Percentiles rank a stretch among this genome's conserved stretches.
Evolutionary conservation across 2,329 filamentous ascomycete species (phyloP).

Genomic region (Thelonectria discophora): DNA sequence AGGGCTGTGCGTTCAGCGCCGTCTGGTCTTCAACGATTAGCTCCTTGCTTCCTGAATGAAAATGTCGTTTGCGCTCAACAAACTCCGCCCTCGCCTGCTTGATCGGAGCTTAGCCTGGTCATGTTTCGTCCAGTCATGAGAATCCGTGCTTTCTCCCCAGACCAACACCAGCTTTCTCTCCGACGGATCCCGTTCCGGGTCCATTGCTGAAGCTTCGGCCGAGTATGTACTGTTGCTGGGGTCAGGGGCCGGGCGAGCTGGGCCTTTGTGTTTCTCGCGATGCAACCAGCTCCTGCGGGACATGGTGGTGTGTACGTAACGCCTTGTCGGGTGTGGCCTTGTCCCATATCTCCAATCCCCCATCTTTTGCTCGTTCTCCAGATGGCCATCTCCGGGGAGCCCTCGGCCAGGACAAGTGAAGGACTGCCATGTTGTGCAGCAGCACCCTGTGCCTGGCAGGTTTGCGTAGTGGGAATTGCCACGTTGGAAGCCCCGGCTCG

Average conservation of each 20-base stretch:
- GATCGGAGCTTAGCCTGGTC: conserved; percentile 12
- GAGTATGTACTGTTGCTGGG: background rate
- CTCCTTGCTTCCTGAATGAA: conserved; percentile 7
- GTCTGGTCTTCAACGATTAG: background rate
- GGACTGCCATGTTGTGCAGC: background rate
- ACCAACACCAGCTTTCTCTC: background rate
- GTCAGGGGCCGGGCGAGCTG: conserved; percentile 3
- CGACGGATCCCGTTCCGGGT: conserved; percentile 7
- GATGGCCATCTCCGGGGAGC: background rate
- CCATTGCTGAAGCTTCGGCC: background rate
- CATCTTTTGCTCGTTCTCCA: background rate
- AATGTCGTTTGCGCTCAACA: conserved; percentile 5
- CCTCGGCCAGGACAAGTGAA: background rate
- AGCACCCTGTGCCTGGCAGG: background rate
- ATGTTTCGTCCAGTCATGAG: conserved; percentile 8
- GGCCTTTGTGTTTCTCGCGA: background rate
- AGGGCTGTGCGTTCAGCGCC: background rate
- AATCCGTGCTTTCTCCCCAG: background rate
- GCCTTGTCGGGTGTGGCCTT: background rate
- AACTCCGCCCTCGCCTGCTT: conserved; percentile 6
- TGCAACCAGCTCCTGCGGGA: conserved; percentile 8
- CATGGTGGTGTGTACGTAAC: background rate
- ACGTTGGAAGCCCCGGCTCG: conserved; percentile 12
- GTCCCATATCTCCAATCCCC: background rate
- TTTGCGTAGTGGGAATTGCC: background rate